These are phyloP conservation scores for Paradendryphiella salina DNA, from an alignment of 2,329 filamentous ascomycete genomes.

Conservation along the genomic window DNA sequence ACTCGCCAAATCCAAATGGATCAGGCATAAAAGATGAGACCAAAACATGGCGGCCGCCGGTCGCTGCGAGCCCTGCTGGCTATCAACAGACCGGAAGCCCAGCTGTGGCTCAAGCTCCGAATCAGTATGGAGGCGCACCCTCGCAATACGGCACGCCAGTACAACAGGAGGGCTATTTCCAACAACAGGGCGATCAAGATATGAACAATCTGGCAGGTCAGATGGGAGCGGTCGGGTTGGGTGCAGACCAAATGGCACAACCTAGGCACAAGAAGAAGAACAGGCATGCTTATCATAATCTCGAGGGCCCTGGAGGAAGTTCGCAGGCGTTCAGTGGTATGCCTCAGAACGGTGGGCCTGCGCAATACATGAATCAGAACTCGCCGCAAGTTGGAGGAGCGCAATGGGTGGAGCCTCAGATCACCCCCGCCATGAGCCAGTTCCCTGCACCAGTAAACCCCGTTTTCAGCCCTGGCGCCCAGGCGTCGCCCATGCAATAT, in stretches of 20 bases:
- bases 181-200: slow-evolving; percentile 44
- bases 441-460: slow-evolving; percentile 63
- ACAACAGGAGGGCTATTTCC: slow-evolving; percentile 50
- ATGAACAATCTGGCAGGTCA: slow-evolving; percentile 38
- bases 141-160: slow-evolving; percentile 32
- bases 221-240: slow-evolving; percentile 35
- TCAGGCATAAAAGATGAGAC: slow-evolving; percentile 35
- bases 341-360: slow-evolving; percentile 60
- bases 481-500: slow-evolving; percentile 44
- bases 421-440: slow-evolving; percentile 57
- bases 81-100: slow-evolving; percentile 50
- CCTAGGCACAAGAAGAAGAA: slow-evolving; percentile 82
- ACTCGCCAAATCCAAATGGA: slow-evolving; percentile 36
- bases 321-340: slow-evolving; percentile 72
- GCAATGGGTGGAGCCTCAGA: slow-evolving; percentile 49
- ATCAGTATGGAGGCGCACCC: slow-evolving; percentile 39
- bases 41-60: slow-evolving; percentile 46
- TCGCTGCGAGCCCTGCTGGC: slow-evolving; percentile 50
- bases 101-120: slow-evolving; percentile 33
- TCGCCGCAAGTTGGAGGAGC: slow-evolving; percentile 38
- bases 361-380: slow-evolving; percentile 61
- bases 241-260: slow-evolving; percentile 49
- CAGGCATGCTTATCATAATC: slow-evolving; percentile 85
- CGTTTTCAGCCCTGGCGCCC: slow-evolving; percentile 53
- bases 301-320: slow-evolving; percentile 70